Base-by-base conservation (phyloP, 2,329 filamentous ascomycete species). In the Pseudogymnoascus destructans region DNA sequence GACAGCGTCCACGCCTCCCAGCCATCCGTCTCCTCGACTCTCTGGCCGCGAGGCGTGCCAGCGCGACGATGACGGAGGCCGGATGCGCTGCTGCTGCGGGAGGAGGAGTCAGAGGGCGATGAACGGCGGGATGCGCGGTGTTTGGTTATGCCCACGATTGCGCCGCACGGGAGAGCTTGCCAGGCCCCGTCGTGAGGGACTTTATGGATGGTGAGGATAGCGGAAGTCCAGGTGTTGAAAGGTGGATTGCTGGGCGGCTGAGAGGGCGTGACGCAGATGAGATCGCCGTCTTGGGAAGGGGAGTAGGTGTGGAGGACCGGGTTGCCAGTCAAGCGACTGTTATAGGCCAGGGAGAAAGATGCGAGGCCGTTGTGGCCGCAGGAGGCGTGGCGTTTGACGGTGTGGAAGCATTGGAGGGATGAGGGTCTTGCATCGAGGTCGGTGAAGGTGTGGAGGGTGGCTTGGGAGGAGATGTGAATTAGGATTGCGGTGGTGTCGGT, bases 261-360 rank as follows among this genome's bases (percentile, higher is more conserved):
- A 1, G 73, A 72, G 59, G 76, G 73, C 46, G 76, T 75, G 57
- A 84, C 77, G 66, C 79, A 83, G 9, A 88, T 80, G 57, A 73
- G 75, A 65, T 75, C 78, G 33, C 70, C 75, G 9, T 80, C 78
- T 27, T 75, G 71, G 8, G 75, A 70, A 0, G 81, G 77, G 0
- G 76, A 72, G 64, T 84, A 87, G 0, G 78, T 84, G 57, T 86
- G 82, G 61, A 89, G 73, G 17, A 87, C 74, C 59, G 84, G 81
- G 55, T 84, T 78, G 9, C 79, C 77, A 0, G 79, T 80, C 17
- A 81, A 79, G 35, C 54, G 54, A 8, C 2, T 3, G 2, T 77
- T 76, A 66, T 88, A 89, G 10, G 78, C 79, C 19, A 89, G 70
- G 0, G 79, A 82, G n/a, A 89, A 73, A 11, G 78, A 82, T 25